Base-by-base conservation (phyloP, 2,329 filamentous ascomycete genomes). In the Monosporascus ibericus region DNA sequence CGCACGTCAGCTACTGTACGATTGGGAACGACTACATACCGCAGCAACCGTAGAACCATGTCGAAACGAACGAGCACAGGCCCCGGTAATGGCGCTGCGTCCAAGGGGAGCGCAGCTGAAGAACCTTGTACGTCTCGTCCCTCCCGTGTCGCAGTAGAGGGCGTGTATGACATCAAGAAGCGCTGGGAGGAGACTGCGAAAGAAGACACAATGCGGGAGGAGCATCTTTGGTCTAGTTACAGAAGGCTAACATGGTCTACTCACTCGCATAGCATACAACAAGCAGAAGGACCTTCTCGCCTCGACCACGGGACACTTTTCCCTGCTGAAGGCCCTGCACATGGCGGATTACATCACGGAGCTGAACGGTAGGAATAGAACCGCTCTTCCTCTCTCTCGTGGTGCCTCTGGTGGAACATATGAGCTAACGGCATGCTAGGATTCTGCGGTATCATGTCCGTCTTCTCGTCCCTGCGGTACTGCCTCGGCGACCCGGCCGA, bases 381-480 rank as follows among this genome's bases (percentile, higher is more conserved):
- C 17, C 15, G 1, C 24, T 25, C 24, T 25, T 20, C 5, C 34
- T 40, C 8, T 6, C 36, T 48, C 30, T 5, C 30, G 30, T 34
- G 30, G 30, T 14, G 30, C 30, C 30, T 34, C 30, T 9, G 30
- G 30, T 14, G 30, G 11, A 5, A 34, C 30, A 14, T 34, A 34
- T 5, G 30, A 14, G 11, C n/a, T 39, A 46, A 46, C 42, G 11
- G 4, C 42, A 17, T 42, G 15, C 37, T 54, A 85, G 88, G 89
- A 59, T 88, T 91, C 71, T 94, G 90, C 72, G 90, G 90, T 59
- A 84, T 96, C 70, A 92, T 96, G 87, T 96, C 92, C 68, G 83
- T 99, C 67, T 92, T 97, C 74, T 92, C 91, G 46, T 96, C 91
- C 24, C 82, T 99, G 74, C 89, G 91, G 60, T 97, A 97, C 79